Conservation (phyloP, 257 asterid genomes). For the Solanum appendiculatum region DNA sequence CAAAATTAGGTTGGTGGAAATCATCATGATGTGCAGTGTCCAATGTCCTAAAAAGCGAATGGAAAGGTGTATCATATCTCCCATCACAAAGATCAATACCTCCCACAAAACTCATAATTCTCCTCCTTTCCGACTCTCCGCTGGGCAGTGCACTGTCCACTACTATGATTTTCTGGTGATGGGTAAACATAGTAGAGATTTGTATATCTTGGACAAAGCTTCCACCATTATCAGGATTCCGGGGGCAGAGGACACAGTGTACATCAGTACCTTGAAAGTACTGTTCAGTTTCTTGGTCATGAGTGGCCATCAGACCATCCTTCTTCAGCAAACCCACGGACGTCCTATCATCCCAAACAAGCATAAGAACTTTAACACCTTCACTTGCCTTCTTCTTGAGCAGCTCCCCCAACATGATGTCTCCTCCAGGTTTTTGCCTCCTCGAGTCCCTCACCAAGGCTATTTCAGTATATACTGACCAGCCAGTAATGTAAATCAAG, state of each 20-base stretch:
- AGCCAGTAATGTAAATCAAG: slow-evolving; percentile 78
- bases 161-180: slow-evolving; percentile 74
- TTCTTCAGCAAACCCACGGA: slow-evolving; percentile 60
- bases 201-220: slow-evolving; percentile 62
- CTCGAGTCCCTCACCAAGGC: slow-evolving; percentile 63
- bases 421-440: slow-evolving; percentile 76
- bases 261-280: slow-evolving; percentile 62
- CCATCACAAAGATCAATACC: slow-evolving; percentile 88
- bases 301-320: slow-evolving; percentile 88
- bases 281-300: slow-evolving; percentile 60
- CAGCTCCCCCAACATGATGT: slow-evolving; percentile 56
- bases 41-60: slow-evolving; percentile 70
- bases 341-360: slow-evolving; percentile 88
- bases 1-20: slow-evolving; percentile 71
- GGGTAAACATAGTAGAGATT: slow-evolving; percentile 79
- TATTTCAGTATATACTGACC: slow-evolving; percentile 86
- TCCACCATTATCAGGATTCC: slow-evolving; percentile 80
- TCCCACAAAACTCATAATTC: slow-evolving; percentile 79
- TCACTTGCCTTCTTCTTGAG: slow-evolving; percentile 72
- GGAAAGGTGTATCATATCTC: slow-evolving; percentile 76
- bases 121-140: slow-evolving; percentile 31
- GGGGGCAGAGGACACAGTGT: slow-evolving; percentile 66
- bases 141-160: slow-evolving; percentile 57
- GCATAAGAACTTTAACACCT: slow-evolving; percentile 69
- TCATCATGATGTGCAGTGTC: slow-evolving; percentile 83